Percentiles rank a stretch among this genome's conserved stretches.
Evolutionary conservation across 1,139 yeast genomes (phyloP).

Genomic region (Candida albicans): DNA sequence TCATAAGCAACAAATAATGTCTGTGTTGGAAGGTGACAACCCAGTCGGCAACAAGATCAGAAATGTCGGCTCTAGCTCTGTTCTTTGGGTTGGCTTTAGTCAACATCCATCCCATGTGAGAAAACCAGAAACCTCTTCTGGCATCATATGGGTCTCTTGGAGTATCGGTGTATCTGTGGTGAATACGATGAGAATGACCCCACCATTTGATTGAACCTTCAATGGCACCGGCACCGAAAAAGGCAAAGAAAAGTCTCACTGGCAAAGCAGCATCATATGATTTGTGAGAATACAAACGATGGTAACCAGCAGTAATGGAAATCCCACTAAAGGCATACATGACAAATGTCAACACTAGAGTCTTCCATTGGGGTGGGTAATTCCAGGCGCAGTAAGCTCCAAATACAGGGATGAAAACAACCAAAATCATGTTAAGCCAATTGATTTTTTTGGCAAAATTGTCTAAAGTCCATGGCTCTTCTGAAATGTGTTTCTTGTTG

Average conservation of each 20-base stretch:
- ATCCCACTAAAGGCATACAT: constrained; percentile 76
- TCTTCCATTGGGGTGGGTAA: constrained; percentile 57
- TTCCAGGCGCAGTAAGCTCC: constrained; percentile 57
- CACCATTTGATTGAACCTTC: constrained; percentile 99
- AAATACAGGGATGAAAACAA: constrained; percentile 63
- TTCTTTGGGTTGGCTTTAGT: constrained; percentile 88
- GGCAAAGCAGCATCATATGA: constrained; percentile 77
- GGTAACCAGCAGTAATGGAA: constrained; percentile 89
- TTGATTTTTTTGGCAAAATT: constrained; percentile 90
- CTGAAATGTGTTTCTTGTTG: constrained; percentile 72
- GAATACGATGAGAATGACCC: constrained; percentile 96
- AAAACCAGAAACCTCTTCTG: constrained; percentile 90
- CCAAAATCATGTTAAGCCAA: constrained; percentile 88
- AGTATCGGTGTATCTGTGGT: constrained; percentile 97
- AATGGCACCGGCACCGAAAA: constrained; percentile 92
- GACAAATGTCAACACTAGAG: constrained; percentile 57
- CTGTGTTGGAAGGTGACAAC: constrained; percentile 91
- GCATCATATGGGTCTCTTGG: constrained; percentile 97
- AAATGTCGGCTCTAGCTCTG: constrained; percentile 94
- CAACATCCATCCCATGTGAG: constrained; percentile 98
- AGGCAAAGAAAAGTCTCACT: constrained; percentile 68
- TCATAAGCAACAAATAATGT: constrained; percentile 74
- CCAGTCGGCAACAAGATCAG: constrained; percentile 88
- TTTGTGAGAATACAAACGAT: constrained; percentile 77
- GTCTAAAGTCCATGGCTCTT: constrained; percentile 80